A percentile compares a stretch with the other conserved stretches of the same genome.
Evolutionary conservation across 2,329 filamentous ascomycete species (phyloP).

Genomic region (Iodosphaeria phyllophila): DNA sequence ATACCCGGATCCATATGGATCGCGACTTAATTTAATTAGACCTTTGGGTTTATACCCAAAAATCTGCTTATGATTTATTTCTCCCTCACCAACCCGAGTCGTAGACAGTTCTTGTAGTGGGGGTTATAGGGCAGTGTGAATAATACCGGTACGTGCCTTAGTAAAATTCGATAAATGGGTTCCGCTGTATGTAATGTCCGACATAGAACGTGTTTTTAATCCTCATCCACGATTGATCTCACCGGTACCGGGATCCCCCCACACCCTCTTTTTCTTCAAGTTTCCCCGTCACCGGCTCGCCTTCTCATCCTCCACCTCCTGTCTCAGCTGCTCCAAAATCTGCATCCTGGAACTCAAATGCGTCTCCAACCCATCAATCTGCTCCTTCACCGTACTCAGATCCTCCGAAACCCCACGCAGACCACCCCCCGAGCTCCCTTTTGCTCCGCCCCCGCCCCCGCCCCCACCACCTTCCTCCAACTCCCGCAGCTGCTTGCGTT

Average conservation of each 20-base stretch:
- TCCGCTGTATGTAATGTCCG: not conserved
- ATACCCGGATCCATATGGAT: too few relatives aligned
- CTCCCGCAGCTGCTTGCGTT: slow-evolving; percentile 60
- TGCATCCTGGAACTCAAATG: slow-evolving; percentile 65
- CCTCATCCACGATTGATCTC: not conserved
- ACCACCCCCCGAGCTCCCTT: too few relatives aligned
- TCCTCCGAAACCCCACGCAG: slow-evolving; percentile 70
- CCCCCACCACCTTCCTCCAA: slow-evolving; percentile 49
- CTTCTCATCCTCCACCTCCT: slow-evolving; percentile 80
- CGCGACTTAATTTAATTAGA: too few relatives aligned
- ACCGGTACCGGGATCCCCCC: not conserved
- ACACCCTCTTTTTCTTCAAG: too few relatives aligned
- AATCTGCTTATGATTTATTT: too few relatives aligned
- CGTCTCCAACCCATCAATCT: slow-evolving; percentile 74
- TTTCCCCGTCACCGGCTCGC: slow-evolving; percentile 23
- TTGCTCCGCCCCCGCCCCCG: slow-evolving; percentile 41
- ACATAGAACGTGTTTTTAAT: not conserved
- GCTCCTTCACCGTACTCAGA: slow-evolving; percentile 76
- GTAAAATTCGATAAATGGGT: too few relatives aligned
- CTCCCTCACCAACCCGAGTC: too few relatives aligned
- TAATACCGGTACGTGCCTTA: too few relatives aligned
- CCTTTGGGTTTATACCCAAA: too few relatives aligned
- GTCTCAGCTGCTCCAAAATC: slow-evolving; percentile 55
- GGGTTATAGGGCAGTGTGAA: too few relatives aligned
- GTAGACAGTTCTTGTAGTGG: too few relatives aligned